phyloP scores from a whole-genome alignment of 139 green algal genomes.

The Pseudopediastrum boryanum region DNA sequence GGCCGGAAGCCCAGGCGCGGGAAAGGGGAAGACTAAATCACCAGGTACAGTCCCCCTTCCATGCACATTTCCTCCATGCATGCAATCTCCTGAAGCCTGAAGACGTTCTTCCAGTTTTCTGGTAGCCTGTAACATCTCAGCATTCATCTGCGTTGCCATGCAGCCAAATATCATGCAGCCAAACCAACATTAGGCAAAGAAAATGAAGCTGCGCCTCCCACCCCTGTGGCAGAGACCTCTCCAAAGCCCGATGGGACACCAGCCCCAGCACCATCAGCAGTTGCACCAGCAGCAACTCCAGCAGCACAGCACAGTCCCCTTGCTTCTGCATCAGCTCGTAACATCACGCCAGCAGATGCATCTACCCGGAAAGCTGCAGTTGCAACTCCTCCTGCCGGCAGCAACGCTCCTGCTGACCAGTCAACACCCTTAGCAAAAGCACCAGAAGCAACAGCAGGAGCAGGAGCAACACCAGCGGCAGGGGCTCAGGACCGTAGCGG shows the following conservation, averaged over 20 bases:
- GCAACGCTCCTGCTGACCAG: not conserved
- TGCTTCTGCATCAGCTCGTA: no score
- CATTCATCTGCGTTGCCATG: no score
- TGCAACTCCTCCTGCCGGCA: not conserved
- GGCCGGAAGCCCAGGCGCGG: not conserved
- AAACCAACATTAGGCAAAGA: conserved; percentile 3
- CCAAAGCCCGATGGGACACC: not conserved
- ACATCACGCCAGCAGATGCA: no score
- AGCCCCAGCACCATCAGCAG: not conserved
- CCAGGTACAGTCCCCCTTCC: not conserved
- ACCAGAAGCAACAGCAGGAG: conserved; percentile 9
- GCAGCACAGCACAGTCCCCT: not conserved
- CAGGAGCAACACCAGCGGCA: not conserved
- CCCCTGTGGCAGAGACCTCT: not conserved
- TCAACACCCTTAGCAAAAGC: not conserved
- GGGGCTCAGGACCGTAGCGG: not conserved
- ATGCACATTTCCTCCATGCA: not conserved
- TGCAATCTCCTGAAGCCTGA: not conserved
- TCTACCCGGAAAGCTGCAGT: not conserved
- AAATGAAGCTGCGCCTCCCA: not conserved
- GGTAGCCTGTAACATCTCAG: not conserved
- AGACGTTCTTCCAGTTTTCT: not conserved
- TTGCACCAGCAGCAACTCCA: conserved; percentile 13
- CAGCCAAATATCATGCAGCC: not conserved
- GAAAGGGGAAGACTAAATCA: not conserved